Conservation (phyloP, 257 asterid genomes). For the Echites panduratus region DNA sequence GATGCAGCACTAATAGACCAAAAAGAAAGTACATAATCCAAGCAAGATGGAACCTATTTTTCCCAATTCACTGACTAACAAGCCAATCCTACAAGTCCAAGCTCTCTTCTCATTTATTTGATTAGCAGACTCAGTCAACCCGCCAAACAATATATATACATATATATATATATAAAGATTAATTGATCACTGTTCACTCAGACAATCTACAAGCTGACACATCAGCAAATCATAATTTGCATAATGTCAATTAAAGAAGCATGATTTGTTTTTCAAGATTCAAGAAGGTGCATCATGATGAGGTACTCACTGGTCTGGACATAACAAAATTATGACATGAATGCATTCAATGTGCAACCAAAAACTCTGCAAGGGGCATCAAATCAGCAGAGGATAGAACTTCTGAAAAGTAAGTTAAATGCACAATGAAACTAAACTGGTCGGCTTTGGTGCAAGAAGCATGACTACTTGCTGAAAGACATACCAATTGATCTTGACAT, state of each 20-base stretch:
- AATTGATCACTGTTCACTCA: background rate
- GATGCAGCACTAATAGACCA: background rate
- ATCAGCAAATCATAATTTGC: background rate
- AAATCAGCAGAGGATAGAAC: background rate
- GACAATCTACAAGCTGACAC: background rate
- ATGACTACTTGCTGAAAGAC: conserved; percentile 15
- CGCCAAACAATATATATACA: no score
- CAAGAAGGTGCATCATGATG: background rate
- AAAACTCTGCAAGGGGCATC: background rate
- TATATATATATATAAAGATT: no score
- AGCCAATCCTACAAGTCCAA: background rate
- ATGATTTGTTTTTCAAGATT: background rate
- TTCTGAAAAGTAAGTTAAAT: conserved; percentile 3
- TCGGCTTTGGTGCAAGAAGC: background rate
- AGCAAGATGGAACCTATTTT: background rate
- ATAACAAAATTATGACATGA: background rate
- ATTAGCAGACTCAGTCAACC: no score
- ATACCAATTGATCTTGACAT: conserved; percentile 97
- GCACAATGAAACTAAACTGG: conserved; percentile 3
- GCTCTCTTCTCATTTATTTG: no score
- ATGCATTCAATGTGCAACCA: background rate
- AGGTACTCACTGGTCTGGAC: background rate
- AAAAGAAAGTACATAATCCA: background rate
- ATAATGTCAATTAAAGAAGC: background rate
- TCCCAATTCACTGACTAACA: background rate